These are phyloP conservation scores for Yamadazyma paraphyllophila DNA, from an alignment of 805 yeast species.

Conservation along the genomic window DNA sequence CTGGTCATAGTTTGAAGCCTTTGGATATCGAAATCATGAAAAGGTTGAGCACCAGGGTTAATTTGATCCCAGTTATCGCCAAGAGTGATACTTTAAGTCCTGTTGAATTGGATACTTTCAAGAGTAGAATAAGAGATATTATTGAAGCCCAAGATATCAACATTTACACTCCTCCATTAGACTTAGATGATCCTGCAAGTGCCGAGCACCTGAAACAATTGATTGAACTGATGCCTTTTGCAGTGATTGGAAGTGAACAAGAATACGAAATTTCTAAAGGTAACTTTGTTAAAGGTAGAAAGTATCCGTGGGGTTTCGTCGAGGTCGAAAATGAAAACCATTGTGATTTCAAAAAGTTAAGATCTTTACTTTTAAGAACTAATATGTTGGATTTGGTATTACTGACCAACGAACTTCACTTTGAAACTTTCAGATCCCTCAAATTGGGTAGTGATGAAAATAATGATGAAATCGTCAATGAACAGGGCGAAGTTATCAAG, in stretches of 20 bases:
- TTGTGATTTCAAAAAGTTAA: slow-evolving; percentile 80
- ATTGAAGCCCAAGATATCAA: slow-evolving; percentile 82
- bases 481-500: slow-evolving; percentile 30
- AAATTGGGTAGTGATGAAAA: slow-evolving; percentile 51
- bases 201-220: slow-evolving; percentile 78
- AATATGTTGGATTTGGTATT: slow-evolving; percentile 79
- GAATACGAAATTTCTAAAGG: slow-evolving; percentile 66
- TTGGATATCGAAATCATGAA: slow-evolving; percentile 88
- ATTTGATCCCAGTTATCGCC: slow-evolving; percentile 85
- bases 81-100: slow-evolving; percentile 84
- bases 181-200: slow-evolving; percentile 68
- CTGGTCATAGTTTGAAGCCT: slow-evolving; percentile 84
- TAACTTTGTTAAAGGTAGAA: slow-evolving; percentile 68
- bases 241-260: slow-evolving; percentile 75
- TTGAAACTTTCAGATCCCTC: slow-evolving; percentile 71
- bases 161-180: slow-evolving; percentile 82
- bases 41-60: slow-evolving; percentile 73
- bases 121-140: slow-evolving; percentile 73
- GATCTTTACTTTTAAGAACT: slow-evolving; percentile 75
- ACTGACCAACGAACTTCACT: slow-evolving; percentile 78
- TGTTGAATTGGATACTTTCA: slow-evolving; percentile 64
- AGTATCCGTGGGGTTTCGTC: slow-evolving; percentile 88
- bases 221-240: slow-evolving; percentile 85
- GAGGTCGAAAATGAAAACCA: slow-evolving; percentile 85
- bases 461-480: slow-evolving; percentile 29